Evolutionary conservation across 1,284 basidiomycete species (phyloP).

Genomic region (Cutaneotrichosporon sp.): DNA sequence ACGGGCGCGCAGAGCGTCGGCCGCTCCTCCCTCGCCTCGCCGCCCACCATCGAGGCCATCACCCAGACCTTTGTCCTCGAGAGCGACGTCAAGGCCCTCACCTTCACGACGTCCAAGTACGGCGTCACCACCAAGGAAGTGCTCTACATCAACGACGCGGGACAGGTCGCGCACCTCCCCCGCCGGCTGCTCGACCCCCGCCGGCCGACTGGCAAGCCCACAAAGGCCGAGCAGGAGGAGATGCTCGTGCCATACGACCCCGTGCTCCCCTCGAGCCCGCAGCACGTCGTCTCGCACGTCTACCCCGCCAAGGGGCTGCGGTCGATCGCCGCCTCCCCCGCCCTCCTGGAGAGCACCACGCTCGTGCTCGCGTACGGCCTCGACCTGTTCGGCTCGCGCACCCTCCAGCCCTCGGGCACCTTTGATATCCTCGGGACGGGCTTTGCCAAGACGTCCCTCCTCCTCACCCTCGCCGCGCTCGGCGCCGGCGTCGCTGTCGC

Average conservation of each 20-base stretch:
- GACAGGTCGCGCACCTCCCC: conserved; percentile 75
- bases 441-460: conserved; percentile 92
- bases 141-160: conserved; percentile 73
- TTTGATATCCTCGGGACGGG: conserved; percentile 90
- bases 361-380: conserved; percentile 83
- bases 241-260: conserved; percentile 82
- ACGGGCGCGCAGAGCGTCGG: conserved; percentile 68
- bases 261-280: conserved; percentile 70
- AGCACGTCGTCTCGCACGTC: conserved; percentile 61
- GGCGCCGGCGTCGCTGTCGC: conserved; percentile 71
- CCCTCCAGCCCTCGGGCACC: conserved; percentile 77
- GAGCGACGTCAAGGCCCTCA: conserved; percentile 66
- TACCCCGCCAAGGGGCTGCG: conserved; percentile 67
- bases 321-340: conserved; percentile 70
- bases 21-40: conserved; percentile 65
- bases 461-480: conserved; percentile 76
- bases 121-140: conserved; percentile 87
- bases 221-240: conserved; percentile 78
- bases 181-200: conserved; percentile 79
- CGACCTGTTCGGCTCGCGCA: conserved; percentile 80
- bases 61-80: conserved; percentile 74
- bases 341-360: conserved; percentile 87
- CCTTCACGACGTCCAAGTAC: conserved; percentile 77
- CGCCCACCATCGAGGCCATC: conserved; percentile 60
- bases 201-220: conserved; percentile 75